Evolutionary conservation across 2,329 filamentous ascomycete species (phyloP), one percentile per base, ranked within the genome.

Genomic region (Ceratocystis harringtonii): DNA sequence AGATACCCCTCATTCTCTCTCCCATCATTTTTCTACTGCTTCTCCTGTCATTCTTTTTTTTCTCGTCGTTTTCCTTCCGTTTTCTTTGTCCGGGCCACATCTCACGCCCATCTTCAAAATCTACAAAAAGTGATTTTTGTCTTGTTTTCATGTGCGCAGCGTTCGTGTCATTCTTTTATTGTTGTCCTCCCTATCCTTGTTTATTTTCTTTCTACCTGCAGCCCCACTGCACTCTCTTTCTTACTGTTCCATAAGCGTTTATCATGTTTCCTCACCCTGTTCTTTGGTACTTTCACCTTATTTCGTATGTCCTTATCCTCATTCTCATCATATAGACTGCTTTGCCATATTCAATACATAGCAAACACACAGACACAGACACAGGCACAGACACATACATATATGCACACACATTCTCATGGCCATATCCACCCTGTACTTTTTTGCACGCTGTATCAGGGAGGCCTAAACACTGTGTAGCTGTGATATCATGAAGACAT

Each of bases 11-110:
- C 36, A 41, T 36, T 61, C 41, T 63, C 41, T 63, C 44, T 68
- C 52, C 44, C 52, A 52, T 32, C 30, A 28, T 62, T 68, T 65
- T 60, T 58, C 48, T 44, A 61, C 61, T 55, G 8, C 67, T 41
- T 15, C 36, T 41, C 36, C 63, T 55, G 36, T 63, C 62, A 41
- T 63, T 8, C 32, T 30, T 25, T 58, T 32, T 15, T 36, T 17
- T 19, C n/a, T 30, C 36, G 22, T 50, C 48, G 15, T 15, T 15
- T 41, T 41, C 4, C 12, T 41, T 41, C 8, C 12, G 32, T 41
- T 41, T 41, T 41, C 12, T 41, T 41, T 4, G 36, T 41, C 36
- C 12, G 36, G 36, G 36, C 1, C 36, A 41, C 12, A 41, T 10
- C 10, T 12, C 3, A 41, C 12, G 36, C 36, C 36, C 4, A 12